Evolutionary conservation across 306 rosid genomes (phyloP).

Genomic region (Acmispon strigosus): DNA sequence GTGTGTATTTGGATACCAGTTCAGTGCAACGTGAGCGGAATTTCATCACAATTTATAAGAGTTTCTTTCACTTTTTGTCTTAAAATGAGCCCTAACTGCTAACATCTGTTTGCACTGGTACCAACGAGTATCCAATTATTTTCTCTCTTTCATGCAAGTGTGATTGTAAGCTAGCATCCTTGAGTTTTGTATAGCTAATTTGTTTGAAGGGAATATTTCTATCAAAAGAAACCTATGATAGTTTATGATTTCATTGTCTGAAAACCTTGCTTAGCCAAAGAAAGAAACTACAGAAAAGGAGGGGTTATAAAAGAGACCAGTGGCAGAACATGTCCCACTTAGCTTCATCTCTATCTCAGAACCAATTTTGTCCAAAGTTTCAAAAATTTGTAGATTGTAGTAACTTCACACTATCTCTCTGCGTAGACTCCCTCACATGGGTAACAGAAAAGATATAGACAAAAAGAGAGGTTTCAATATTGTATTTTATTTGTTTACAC

Average conservation of each 20-base stretch:
- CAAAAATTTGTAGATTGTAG: constrained; percentile 21
- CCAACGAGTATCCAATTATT: not conserved
- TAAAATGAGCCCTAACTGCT: no score
- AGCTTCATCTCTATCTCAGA: not conserved
- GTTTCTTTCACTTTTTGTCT: no score
- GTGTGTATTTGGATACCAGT: no score
- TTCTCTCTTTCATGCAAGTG: not conserved
- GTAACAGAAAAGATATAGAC: constrained; percentile 19
- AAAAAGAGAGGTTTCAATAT: not conserved
- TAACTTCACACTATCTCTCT: constrained; percentile 1
- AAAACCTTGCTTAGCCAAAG: constrained; percentile 13
- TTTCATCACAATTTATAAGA: no score
- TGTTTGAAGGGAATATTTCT: constrained; percentile 14
- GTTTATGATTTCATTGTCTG: constrained; percentile 5
- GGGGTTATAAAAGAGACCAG: not conserved
- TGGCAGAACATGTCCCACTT: constrained; percentile 2
- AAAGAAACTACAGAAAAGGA: not conserved
- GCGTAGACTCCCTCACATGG: constrained; percentile 13
- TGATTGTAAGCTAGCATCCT: not conserved
- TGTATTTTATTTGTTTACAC: constrained; percentile 2
- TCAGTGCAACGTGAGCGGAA: no score
- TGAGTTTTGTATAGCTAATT: constrained; percentile 18
- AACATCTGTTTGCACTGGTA: no score
- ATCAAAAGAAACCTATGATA: not conserved
- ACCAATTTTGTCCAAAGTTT: not conserved